A percentile compares a stretch with the other conserved stretches of the same genome.
Evolutionary conservation across 1,139 yeast species (phyloP).

Genomic region (Petasospora fabianii): DNA sequence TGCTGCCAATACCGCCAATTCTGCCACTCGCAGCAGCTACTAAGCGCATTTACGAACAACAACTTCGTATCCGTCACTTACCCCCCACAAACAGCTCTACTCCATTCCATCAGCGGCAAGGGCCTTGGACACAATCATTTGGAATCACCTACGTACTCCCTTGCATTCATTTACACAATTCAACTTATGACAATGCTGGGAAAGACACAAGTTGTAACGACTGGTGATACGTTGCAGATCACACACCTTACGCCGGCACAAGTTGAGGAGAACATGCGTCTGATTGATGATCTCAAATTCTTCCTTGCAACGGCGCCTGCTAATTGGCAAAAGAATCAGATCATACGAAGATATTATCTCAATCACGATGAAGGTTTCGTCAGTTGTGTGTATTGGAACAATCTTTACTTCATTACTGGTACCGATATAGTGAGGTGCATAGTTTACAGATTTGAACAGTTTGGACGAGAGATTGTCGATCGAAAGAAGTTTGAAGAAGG

Average conservation of each 20-base stretch:
- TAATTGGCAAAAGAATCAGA: constrained; percentile 87
- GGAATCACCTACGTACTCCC: too few relatives aligned
- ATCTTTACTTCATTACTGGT: constrained; percentile 86
- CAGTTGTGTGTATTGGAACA: constrained; percentile 90
- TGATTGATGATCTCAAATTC: constrained; percentile 74
- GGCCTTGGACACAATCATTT: too few relatives aligned
- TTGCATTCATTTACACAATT: too few relatives aligned
- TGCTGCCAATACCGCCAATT: not conserved
- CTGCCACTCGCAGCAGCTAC: not conserved
- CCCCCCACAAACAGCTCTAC: too few relatives aligned
- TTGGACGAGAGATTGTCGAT: constrained; percentile 81
- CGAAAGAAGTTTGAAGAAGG: constrained; percentile 97
- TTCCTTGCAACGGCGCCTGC: constrained; percentile 93
- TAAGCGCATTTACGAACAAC: too few relatives aligned
- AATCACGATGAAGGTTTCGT: constrained; percentile 90
- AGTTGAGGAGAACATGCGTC: constrained; percentile 50
- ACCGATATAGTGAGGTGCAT: constrained; percentile 94
- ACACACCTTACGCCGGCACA: constrained; percentile 14
- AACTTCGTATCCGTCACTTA: too few relatives aligned
- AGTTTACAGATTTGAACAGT: constrained; percentile 82
- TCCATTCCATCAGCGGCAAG: too few relatives aligned
- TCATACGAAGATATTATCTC: constrained; percentile 77
- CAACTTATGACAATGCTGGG: not conserved
- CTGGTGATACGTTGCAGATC: not conserved
- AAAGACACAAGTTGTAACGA: constrained; percentile 5